Base-by-base conservation (phyloP, 1,139 yeast genomes). In the Lodderomyces oxycetoniae region DNA sequence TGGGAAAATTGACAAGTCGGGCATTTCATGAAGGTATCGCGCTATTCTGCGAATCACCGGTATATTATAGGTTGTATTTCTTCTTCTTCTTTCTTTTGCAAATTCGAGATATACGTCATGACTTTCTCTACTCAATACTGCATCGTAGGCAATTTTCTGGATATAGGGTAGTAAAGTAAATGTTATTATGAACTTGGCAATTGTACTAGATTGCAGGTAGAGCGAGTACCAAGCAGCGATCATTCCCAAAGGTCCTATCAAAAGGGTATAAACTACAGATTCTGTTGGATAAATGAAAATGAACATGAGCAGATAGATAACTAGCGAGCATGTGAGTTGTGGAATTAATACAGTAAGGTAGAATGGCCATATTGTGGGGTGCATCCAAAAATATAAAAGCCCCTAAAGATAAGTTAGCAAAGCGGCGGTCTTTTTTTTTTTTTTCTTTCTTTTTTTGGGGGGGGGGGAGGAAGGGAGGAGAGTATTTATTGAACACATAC, bases 121-220 rank as follows among this genome's bases (percentile, higher is more conserved):
- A 24, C 71, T 71, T 43, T 79, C 76, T 34, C 61, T 57, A 26
- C 67, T 57, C 32, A 83, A 48, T 0, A 80, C 71, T 6, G 67
- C 64, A 46, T 82, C 89, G 51, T 81, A 82, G 2, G 79, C 61
- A 25, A 62, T 53, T 19, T 61, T 61, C 39, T 79, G 68, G 4
- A 84, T 76, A 8, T 65, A 63, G 0, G 87, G 84, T 50, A 79
- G 60, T n/a, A 81, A 55, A 3, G 76, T 42, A 21, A 61, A 48
- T n/a, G 67, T 63, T 4, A 76, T 67, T 4, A 79, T 45, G 26
- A 74, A 57, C n/a, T 66, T 61, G 2, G 84, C 67, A 7, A 78
- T 54, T 24, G 68, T 61, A 4, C 71, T 65, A 12, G 79, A 57
- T 42, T 75, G 72, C 43, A 76, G 82, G 15, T 76, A 51, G 16